Percentiles rank a stretch among this genome's conserved stretches.
These are phyloP conservation scores for Exophiala calicioides DNA, from an alignment of 2,329 filamentous ascomycete species.

Conservation along the genomic window DNA sequence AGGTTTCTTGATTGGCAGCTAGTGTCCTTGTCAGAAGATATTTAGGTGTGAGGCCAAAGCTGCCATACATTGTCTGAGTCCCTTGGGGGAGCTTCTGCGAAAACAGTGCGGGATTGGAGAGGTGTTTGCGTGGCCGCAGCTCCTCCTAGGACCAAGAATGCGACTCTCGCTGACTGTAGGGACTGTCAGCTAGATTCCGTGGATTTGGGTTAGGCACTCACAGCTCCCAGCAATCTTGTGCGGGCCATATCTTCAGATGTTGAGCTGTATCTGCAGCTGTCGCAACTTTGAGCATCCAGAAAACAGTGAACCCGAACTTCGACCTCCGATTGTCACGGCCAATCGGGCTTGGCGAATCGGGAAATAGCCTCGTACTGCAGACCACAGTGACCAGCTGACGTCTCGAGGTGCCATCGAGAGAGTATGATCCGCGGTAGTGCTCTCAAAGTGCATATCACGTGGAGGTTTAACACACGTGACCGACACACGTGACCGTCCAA, in stretches of 20 bases:
- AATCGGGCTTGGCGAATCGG: constrained; percentile 11
- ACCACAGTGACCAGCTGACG: too few relatives aligned
- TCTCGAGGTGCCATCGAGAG: too few relatives aligned
- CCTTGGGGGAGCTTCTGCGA: constrained; percentile 45
- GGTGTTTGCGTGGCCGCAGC: constrained; percentile 22
- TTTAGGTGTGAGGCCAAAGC: constrained; percentile 1
- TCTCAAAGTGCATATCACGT: too few relatives aligned
- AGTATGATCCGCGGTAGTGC: too few relatives aligned
- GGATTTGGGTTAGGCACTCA: constrained; percentile 11
- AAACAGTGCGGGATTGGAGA: constrained; percentile 44
- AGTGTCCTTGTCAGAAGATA: not conserved
- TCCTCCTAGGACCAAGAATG: constrained; percentile 26
- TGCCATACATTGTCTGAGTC: constrained; percentile 35
- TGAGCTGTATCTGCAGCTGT: constrained; percentile 6
- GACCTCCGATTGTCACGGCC: constrained; percentile 6
- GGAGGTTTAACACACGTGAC: too few relatives aligned
- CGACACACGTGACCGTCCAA: too few relatives aligned
- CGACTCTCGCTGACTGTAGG: constrained; percentile 20
- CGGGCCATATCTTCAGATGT: constrained; percentile 22
- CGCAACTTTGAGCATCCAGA: not conserved
- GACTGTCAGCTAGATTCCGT: constrained; percentile 5
- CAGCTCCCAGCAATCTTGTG: constrained; percentile 22
- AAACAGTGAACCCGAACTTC: constrained; percentile 7
- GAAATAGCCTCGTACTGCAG: too few relatives aligned
- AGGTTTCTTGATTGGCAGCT: constrained; percentile 39